Evolutionary conservation across 2,329 filamentous ascomycete genomes (phyloP).

Genomic region (Fusarium sp.): DNA sequence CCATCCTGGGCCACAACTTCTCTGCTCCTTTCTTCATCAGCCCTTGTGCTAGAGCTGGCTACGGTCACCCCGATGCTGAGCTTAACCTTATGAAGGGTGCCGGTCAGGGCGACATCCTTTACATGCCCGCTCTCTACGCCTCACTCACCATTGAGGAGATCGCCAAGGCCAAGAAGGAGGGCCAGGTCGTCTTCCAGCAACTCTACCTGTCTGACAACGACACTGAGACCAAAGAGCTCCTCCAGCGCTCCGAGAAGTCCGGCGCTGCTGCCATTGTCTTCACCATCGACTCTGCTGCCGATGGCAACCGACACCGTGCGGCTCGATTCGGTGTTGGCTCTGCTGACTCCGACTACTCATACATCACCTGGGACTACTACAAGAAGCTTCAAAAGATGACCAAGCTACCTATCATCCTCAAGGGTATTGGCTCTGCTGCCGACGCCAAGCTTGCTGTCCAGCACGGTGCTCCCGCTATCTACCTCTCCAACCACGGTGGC

Average conservation of each 20-base stretch:
- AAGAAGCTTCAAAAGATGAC: constrained; percentile 54
- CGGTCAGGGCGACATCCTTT: constrained; percentile 62
- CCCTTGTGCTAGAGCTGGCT: constrained; percentile 61
- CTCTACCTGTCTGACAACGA: constrained; percentile 51
- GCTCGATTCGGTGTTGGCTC: constrained; percentile 56
- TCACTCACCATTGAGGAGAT: constrained; percentile 55
- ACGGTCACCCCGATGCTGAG: constrained; percentile 62
- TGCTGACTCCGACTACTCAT: constrained; percentile 48
- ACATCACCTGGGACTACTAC: constrained; percentile 56
- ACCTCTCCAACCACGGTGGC: constrained; percentile 60
- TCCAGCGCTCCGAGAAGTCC: constrained; percentile 51
- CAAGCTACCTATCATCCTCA: constrained; percentile 56
- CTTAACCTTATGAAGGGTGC: constrained; percentile 64
- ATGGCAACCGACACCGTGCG: constrained; percentile 58
- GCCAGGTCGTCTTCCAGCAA: constrained; percentile 58
- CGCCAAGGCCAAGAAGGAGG: constrained; percentile 52
- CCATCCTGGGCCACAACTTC: constrained; percentile 66
- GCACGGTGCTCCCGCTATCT: constrained; percentile 52
- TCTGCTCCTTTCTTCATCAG: constrained; percentile 68
- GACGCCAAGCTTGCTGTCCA: constrained; percentile 55
- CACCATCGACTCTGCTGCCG: constrained; percentile 57
- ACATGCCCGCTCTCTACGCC: constrained; percentile 59
- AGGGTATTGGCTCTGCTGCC: constrained; percentile 56
- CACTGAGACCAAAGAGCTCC: constrained; percentile 51
- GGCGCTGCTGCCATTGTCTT: constrained; percentile 56